Conservation (phyloP, 2,329 filamentous ascomycete genomes). For the Cyanodermella asteris region DNA sequence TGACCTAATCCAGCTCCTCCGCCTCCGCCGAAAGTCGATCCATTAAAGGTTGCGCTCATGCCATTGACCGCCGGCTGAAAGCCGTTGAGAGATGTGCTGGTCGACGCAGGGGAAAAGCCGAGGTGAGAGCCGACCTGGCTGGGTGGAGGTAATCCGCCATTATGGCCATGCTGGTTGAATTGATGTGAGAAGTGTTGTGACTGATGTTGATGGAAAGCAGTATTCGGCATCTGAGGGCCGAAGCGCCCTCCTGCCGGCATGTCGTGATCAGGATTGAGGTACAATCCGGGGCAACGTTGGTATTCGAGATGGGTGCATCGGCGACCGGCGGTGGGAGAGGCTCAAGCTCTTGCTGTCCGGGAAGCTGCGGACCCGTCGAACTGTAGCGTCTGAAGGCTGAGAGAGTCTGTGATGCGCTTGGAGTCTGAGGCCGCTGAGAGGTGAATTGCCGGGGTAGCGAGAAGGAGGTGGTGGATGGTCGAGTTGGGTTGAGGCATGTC, state of each 20-base stretch:
- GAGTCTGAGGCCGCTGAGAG: too few species aligned
- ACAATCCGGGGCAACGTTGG: too few species aligned
- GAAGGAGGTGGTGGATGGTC: too few species aligned
- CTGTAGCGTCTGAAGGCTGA: too few species aligned
- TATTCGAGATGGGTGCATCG: too few species aligned
- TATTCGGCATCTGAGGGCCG: slow-evolving; percentile 33
- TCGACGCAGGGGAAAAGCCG: slow-evolving; percentile 40
- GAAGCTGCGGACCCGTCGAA: too few species aligned
- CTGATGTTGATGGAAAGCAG: slow-evolving; percentile 36
- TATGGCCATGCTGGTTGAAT: slow-evolving; percentile 19
- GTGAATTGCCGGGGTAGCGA: too few species aligned
- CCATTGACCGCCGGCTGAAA: slow-evolving; percentile 32
- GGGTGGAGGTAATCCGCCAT: slow-evolving; percentile 26
- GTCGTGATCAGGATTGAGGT: slow-evolving; percentile 25
- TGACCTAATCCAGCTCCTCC: slow-evolving; percentile 62
- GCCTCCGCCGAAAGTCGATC: slow-evolving; percentile 28
- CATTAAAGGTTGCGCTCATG: slow-evolving; percentile 30
- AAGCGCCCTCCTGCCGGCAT: slow-evolving; percentile 36
- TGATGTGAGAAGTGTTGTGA: slow-evolving; percentile 24
- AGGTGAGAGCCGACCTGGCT: slow-evolving; percentile 43
- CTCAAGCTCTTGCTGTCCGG: too few species aligned
- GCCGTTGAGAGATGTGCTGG: slow-evolving; percentile 45
- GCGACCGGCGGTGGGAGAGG: too few species aligned
- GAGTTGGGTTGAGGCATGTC: too few species aligned
- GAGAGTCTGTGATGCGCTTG: too few species aligned